phyloP scores from a whole-genome alignment of 2,329 filamentous ascomycete genomes.

The Rhynchosporium secalis region DNA sequence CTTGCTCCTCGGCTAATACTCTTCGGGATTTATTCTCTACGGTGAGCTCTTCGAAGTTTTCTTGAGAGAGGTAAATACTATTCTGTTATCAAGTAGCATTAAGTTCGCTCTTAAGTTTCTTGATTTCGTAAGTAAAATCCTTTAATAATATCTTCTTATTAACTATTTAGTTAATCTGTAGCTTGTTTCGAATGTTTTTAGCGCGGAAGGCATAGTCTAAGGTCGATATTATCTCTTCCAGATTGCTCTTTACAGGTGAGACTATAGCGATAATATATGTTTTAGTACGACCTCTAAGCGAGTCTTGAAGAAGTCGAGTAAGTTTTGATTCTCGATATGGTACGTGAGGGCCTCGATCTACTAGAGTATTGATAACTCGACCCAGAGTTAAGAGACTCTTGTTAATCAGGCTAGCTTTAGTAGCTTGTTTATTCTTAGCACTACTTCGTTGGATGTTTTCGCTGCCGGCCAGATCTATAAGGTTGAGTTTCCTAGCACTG shows the following conservation, averaged over 20 bases:
- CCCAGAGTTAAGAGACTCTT: conserved; percentile 94
- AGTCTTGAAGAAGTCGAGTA: conserved; percentile 92
- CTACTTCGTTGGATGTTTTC: conserved; percentile 97
- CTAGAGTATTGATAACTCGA: conserved; percentile 94
- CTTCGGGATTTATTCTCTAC: conserved; percentile 88
- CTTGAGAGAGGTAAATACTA: conserved; percentile 89
- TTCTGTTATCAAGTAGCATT: conserved; percentile 92
- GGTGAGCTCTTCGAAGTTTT: conserved; percentile 86
- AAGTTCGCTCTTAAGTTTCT: conserved; percentile 90
- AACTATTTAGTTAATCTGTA: conserved; percentile 87
- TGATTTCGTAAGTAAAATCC: conserved; percentile 90
- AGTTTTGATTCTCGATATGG: conserved; percentile 93
- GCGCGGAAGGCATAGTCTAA: conserved; percentile 96
- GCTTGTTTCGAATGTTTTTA: conserved; percentile 98
- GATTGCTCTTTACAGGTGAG: conserved; percentile 89
- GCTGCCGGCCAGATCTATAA: conserved; percentile 94
- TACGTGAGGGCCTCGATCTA: conserved; percentile 87
- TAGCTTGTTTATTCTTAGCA: conserved; percentile 95
- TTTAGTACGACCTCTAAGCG: conserved; percentile 90
- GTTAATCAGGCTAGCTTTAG: conserved; percentile 96
- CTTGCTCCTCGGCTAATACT: conserved; percentile 89
- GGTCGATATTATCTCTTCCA: conserved; percentile 97
- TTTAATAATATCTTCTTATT: conserved; percentile 89
- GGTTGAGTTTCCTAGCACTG: conserved; percentile 88
- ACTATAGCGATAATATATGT: conserved; percentile 98